Percentiles rank a stretch among this genome's conserved stretches.
Conservation (phyloP, 1,139 yeast species). For the Blastobotrys illinoisensis region DNA sequence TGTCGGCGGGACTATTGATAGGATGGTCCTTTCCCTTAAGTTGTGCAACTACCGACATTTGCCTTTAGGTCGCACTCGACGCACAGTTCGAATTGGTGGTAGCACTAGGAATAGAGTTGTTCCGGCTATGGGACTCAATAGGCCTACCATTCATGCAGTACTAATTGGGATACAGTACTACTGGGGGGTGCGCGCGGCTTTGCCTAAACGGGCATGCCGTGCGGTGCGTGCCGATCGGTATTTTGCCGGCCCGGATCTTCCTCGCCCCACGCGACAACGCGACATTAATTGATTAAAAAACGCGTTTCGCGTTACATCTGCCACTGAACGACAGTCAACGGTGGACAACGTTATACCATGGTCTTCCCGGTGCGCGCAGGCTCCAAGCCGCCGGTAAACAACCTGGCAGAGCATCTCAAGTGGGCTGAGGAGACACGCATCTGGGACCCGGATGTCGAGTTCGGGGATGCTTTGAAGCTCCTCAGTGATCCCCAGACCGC, state of each 20-base stretch:
- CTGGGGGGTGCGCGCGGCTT: neutral
- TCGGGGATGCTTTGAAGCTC: neutral
- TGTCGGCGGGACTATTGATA: conserved; percentile 13
- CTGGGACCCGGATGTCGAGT: neutral
- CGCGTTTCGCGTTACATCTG: neutral
- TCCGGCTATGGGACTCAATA: neutral
- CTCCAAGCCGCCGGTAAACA: conserved; percentile 6
- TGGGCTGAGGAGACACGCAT: conserved; percentile 5
- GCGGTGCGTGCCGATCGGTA: neutral
- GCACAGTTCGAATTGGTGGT: neutral
- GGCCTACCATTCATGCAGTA: neutral
- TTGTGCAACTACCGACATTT: neutral
- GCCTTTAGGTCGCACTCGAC: neutral
- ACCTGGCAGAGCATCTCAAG: conserved; percentile 9
- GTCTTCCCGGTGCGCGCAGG: neutral
- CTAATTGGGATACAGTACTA: neutral
- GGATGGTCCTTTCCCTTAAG: neutral
- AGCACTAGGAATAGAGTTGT: neutral
- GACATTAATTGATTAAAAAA: neutral
- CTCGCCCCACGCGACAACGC: neutral
- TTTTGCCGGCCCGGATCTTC: neutral
- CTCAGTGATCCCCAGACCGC: neutral
- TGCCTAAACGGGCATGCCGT: neutral
- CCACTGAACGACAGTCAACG: neutral
- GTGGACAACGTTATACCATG: neutral